phyloP scores from a whole-genome alignment of 192 early-diverging fungal genomes.

The Gaertneriomyces sp. region DNA sequence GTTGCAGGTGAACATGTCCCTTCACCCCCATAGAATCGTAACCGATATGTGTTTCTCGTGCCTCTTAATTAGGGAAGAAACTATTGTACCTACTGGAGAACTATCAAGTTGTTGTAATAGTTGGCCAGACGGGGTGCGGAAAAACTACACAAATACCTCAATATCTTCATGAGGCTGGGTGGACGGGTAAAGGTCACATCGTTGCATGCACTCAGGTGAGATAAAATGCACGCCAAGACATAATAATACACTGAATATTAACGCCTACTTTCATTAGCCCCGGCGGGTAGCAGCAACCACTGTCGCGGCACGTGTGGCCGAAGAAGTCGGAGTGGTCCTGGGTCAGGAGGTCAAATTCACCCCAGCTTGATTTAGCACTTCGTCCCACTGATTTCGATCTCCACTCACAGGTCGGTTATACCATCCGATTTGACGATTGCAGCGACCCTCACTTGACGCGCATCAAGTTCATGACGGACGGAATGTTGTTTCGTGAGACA shows the following conservation, averaged over 20 bases:
- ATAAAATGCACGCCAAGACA: background rate
- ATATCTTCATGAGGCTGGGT: conserved; percentile 72
- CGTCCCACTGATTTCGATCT: conserved; percentile 21
- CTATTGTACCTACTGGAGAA: conserved; percentile 65
- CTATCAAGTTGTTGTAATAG: conserved; percentile 66
- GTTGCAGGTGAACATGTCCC: background rate
- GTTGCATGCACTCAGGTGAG: conserved; percentile 74
- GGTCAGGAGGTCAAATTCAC: conserved; percentile 51
- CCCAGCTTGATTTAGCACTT: background rate
- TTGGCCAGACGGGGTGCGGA: conserved; percentile 76
- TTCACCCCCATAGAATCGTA: background rate
- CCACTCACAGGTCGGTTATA: conserved; percentile 56
- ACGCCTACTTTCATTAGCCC: conserved; percentile 36
- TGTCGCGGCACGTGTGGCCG: conserved; percentile 70
- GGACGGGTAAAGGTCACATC: conserved; percentile 56
- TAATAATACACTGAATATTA: background rate
- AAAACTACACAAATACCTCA: conserved; percentile 84
- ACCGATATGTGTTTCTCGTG: background rate
- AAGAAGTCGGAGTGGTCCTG: conserved; percentile 62
- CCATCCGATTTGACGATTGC: conserved; percentile 72
- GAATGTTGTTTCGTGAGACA: conserved; percentile 76
- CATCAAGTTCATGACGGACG: conserved; percentile 85
- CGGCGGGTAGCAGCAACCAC: conserved; percentile 70
- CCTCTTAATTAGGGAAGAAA: conserved; percentile 36
- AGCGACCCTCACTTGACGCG: conserved; percentile 48